Base-by-base conservation (phyloP, 345 rosid genomes). In the Alliaria petiolata region DNA sequence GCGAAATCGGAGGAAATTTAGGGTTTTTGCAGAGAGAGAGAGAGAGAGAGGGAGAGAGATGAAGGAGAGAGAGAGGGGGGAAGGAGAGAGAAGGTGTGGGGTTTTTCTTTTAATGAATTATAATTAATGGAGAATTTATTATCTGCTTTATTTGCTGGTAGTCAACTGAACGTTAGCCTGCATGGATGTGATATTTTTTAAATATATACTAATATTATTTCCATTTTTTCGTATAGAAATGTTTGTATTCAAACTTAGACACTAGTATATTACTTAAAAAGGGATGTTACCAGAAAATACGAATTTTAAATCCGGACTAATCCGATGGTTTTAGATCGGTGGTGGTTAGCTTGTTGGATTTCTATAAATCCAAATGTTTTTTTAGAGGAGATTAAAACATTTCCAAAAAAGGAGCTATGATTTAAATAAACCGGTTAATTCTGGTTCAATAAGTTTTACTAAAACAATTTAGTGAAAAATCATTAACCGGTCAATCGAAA, bases 151-250 rank as follows among this genome's bases (percentile, higher is more conserved):
- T 56, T 76, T 13, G 67, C 60, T 34, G 56, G 26, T 68, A 74
- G 95, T 88, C 95, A 86, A 88, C 89, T 81, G 75, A 82, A 83
- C 88, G 88, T 88, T 83, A 44, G 84, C 72, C 85, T 85, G 90
- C 90, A 83, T 86, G 91, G 91, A 76, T 83, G 74, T 61, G 80
- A 80, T 85, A 38, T 57, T 36, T 36, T 43, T 55, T 63, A 70
- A 69, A 39, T n/a, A n/a, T n/a, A n/a, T n/a, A n/a, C n/a, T n/a
- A n/a, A n/a, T n/a, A n/a, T n/a, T n/a, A n/a, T 55, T 28, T 50
- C 9, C 1, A 0, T 8, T 8, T 4, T 26, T 26, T 8, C 2
- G 26, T n/a, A 35, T 42, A 25, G 15, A 26, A 43, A 3, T 43
- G 66, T 62, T 15, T 44, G 13, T 59, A 39, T 25, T 22, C 0